Conservation (phyloP, 2,329 filamentous ascomycete genomes). For the Pseudogymnoascus sp. region DNA sequence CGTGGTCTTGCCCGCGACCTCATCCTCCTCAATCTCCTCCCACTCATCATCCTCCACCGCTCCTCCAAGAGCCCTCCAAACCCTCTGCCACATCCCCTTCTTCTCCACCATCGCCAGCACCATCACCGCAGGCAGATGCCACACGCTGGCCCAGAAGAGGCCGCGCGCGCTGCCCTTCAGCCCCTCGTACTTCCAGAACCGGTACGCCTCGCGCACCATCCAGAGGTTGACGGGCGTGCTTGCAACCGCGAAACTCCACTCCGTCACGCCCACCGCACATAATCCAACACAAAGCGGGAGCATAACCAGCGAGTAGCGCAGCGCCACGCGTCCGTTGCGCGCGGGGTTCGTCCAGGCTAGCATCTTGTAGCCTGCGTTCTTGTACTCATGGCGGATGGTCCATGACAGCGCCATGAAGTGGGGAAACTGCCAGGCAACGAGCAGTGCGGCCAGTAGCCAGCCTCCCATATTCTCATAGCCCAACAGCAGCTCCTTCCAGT, state of each 20-base stretch:
- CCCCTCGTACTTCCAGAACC: slow-evolving; percentile 74
- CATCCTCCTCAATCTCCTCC: slow-evolving; percentile 45
- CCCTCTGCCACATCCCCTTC: slow-evolving; percentile 79
- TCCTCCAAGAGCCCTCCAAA: slow-evolving; percentile 64
- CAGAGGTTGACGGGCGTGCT: slow-evolving; percentile 78
- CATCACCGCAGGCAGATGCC: slow-evolving; percentile 86
- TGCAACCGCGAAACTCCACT: slow-evolving; percentile 74
- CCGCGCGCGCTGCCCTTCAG: slow-evolving; percentile 72
- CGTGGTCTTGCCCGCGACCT: neutral
- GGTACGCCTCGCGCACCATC: slow-evolving; percentile 71
- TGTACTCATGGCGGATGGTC: slow-evolving; percentile 84
- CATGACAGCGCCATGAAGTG: slow-evolving; percentile 95
- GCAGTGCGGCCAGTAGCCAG: slow-evolving; percentile 75
- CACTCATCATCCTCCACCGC: slow-evolving; percentile 49
- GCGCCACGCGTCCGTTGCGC: slow-evolving; percentile 75
- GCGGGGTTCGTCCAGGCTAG: slow-evolving; percentile 80
- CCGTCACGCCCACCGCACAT: slow-evolving; percentile 72
- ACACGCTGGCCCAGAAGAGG: slow-evolving; percentile 95
- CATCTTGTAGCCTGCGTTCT: slow-evolving; percentile 60
- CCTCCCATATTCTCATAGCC: slow-evolving; percentile 65
- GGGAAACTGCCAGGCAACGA: slow-evolving; percentile 96
- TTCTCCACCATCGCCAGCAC: slow-evolving; percentile 88
- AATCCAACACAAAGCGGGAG: slow-evolving; percentile 78
- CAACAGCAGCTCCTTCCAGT: slow-evolving; percentile 71
- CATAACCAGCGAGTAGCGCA: slow-evolving; percentile 79